Evolutionary conservation across 2,329 filamentous ascomycete species (phyloP), one percentile per base, ranked within the genome.

Genomic region (Fusarium protoensiforme): DNA sequence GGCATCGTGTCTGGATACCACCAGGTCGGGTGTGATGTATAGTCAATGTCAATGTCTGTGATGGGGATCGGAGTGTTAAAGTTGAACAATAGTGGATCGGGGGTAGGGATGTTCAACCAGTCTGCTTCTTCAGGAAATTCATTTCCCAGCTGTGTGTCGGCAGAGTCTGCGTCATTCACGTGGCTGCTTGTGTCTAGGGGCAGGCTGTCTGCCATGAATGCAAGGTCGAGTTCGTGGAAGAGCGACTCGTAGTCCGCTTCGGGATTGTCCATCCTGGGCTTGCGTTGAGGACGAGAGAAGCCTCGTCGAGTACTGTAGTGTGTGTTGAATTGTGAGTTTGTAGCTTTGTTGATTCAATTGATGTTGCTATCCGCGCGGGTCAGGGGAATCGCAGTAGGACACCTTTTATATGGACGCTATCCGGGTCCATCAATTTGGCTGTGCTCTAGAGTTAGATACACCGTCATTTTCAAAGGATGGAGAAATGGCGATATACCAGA

Each of bases 111-210:
- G 46, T 31, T 31, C 9, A 20, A 43, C 24, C 31, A 27, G 14
- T 53, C 11, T 14, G 4, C 20, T 3, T 5, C 9, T 9, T 16
- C 13, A 10, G 46, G 24, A 20, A 27, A 1, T 20, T 39, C 5
- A 0, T 14, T 29, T 8, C 16, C 48, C 20, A 16, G 9, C 2
- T 38, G 35, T 20, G 67, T 60, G 59, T 71, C 64, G 39, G 69
- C 68, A 72, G 31, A 36, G 4, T 7, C 5, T 72, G 69, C 69
- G 46, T 72, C 68, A 68, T 71, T 36, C 69, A 51, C 41, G 64
- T 10, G 2, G 27, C 22, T 35, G 10, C 4, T 11, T 22, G 13
- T 9, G 33, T 46, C 10, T 22, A 35, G 11, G 18, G 11, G 16
- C 18, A 48, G 33, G 24, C 4, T 14, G 7, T 38, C n/a, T 13